A percentile compares a stretch with the other conserved stretches of the same genome.
phyloP scores from a whole-genome alignment of 371 early-diverging fungal species.

The Circinella umbellata region DNA sequence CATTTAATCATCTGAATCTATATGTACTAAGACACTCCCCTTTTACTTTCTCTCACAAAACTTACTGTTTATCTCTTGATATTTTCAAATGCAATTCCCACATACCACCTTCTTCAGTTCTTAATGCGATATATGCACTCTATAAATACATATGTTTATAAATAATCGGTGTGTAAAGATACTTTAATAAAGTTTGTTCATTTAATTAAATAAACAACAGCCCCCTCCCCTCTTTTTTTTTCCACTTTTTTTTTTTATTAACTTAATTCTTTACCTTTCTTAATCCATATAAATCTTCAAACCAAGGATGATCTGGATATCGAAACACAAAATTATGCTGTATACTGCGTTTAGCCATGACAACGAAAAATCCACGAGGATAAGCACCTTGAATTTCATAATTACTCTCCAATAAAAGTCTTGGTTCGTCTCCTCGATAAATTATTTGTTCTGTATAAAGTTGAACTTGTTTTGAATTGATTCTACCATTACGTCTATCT shows the following conservation, averaged over 20 bases:
- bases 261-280: slow-evolving; percentile 34
- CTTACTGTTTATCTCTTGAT: slow-evolving; percentile 64
- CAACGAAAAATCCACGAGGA: slow-evolving; percentile 67
- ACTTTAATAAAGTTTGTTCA: too few species aligned
- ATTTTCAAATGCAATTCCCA: slow-evolving; percentile 81
- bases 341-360: slow-evolving; percentile 59
- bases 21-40: too few species aligned
- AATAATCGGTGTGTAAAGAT: too few species aligned
- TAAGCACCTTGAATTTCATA: slow-evolving; percentile 63
- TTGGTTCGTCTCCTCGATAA: slow-evolving; percentile 44
- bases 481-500: slow-evolving; percentile 6
- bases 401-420: slow-evolving; percentile 53
- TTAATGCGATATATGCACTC: slow-evolving; percentile 59
- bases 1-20: too few species aligned
- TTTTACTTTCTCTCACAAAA: not conserved
- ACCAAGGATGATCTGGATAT: slow-evolving; percentile 63
- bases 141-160: slow-evolving; percentile 13
- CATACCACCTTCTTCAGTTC: slow-evolving; percentile 53
- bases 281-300: slow-evolving; percentile 52
- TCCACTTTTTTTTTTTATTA: too few species aligned
- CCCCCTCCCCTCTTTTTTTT: too few species aligned
- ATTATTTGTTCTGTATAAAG: slow-evolving; percentile 32
- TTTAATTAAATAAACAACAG: too few species aligned
- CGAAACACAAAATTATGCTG: slow-evolving; percentile 67
- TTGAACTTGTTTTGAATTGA: slow-evolving; percentile 17